These are phyloP conservation scores for Rhododendron kiyosumense DNA, from an alignment of 148 eudicot species.

Conservation along the genomic window DNA sequence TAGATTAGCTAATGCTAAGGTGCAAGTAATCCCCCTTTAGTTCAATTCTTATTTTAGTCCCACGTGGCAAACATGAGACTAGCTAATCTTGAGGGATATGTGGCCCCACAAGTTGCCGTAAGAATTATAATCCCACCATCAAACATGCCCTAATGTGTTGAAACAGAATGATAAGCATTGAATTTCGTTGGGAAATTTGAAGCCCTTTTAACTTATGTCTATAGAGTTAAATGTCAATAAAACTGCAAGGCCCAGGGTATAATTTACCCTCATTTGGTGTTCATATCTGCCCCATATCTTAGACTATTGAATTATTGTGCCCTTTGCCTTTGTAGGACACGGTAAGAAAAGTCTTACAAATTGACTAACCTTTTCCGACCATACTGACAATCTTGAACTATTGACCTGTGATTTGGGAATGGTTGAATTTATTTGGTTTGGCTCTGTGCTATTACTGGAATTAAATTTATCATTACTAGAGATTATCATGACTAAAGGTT, in stretches of 20 bases:
- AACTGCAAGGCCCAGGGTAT: not conserved
- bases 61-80: too few relatives aligned
- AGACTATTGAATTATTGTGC: not conserved
- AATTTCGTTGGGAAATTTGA: not conserved
- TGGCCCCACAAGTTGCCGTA: too few relatives aligned
- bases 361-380: not conserved
- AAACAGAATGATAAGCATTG: not conserved
- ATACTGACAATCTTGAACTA: not conserved
- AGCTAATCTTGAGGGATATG: too few relatives aligned
- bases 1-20: too few relatives aligned
- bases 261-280: not conserved
- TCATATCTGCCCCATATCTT: not conserved
- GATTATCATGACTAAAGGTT: too few relatives aligned
- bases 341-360: not conserved
- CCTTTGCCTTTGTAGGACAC: not conserved
- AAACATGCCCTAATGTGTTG: too few relatives aligned
- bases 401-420: not conserved
- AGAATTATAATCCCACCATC: too few relatives aligned
- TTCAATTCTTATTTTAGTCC: too few relatives aligned
- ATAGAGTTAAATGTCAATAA: not conserved
- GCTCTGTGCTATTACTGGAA: not conserved
- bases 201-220: not conserved
- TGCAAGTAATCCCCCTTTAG: too few relatives aligned
- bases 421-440: not conserved
- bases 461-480: too few relatives aligned